phyloP scores from a whole-genome alignment of 805 yeast species.

The Candida boleticola region DNA sequence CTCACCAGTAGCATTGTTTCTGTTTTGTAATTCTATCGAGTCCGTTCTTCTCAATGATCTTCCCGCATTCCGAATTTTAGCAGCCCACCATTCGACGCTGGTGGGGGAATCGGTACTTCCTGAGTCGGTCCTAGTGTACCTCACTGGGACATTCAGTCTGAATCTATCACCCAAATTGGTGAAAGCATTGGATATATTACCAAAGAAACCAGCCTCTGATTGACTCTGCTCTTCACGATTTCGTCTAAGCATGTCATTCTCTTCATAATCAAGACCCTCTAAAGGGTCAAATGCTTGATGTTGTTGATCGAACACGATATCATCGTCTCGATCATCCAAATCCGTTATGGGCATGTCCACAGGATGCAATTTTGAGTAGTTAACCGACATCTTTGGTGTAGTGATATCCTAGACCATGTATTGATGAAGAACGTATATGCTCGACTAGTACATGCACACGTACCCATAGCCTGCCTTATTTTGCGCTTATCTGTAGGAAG shows the following conservation, averaged over 20 bases:
- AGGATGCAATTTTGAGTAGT: slow-evolving; percentile 26
- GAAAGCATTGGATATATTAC: not conserved
- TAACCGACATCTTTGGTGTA: slow-evolving; percentile 16
- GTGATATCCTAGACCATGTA: too few species aligned
- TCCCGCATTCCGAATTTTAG: not conserved
- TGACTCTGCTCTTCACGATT: not conserved
- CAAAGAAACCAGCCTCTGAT: not conserved
- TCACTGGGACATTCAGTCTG: not conserved
- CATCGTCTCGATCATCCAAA: slow-evolving; percentile 46
- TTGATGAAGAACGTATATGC: too few species aligned
- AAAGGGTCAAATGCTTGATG: slow-evolving; percentile 11
- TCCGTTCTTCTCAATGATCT: slow-evolving; percentile 1
- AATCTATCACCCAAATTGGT: not conserved
- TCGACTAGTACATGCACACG: too few species aligned
- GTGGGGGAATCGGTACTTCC: slow-evolving; percentile 5
- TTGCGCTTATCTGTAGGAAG: too few species aligned
- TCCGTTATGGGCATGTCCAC: slow-evolving; percentile 58
- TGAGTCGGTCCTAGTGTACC: slow-evolving; percentile 7
- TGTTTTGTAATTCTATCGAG: not conserved
- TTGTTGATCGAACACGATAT: slow-evolving; percentile 10
- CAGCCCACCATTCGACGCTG: not conserved
- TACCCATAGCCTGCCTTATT: too few species aligned
- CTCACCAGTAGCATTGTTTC: slow-evolving; percentile 1
- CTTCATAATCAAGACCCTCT: slow-evolving; percentile 24
- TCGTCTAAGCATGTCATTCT: not conserved